Evolutionary conservation across 2,329 filamentous ascomycete species (phyloP).

Genomic region (Colletotrichum navitas): DNA sequence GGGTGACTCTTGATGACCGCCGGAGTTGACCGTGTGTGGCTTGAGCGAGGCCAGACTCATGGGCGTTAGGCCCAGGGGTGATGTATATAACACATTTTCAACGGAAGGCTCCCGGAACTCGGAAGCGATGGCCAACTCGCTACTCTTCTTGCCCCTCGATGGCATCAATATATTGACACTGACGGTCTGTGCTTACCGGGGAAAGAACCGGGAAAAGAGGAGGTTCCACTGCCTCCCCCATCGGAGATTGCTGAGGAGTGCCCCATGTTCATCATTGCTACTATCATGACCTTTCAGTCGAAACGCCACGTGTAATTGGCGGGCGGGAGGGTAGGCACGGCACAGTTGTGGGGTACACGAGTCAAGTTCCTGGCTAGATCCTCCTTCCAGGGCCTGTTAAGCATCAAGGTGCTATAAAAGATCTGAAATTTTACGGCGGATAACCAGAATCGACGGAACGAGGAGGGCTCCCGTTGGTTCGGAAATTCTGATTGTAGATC

Average conservation of each 20-base stretch:
- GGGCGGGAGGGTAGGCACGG: not conserved
- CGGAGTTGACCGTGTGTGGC: slow-evolving; percentile 8
- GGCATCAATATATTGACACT: not conserved
- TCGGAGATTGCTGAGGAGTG: slow-evolving; percentile 33
- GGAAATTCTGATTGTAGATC: too few relatives aligned
- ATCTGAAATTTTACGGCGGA: not conserved
- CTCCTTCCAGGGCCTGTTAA: slow-evolving; percentile 21
- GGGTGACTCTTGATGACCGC: slow-evolving; percentile 6
- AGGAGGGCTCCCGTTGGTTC: not conserved
- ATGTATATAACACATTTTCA: not conserved
- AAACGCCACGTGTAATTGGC: slow-evolving; percentile 21
- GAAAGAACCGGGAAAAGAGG: slow-evolving; percentile 2
- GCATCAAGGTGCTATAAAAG: slow-evolving; percentile 12
- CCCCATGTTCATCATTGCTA: slow-evolving; percentile 23
- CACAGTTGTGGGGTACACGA: slow-evolving; percentile 21
- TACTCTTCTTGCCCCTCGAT: not conserved
- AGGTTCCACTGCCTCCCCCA: slow-evolving; percentile 25
- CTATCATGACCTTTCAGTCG: slow-evolving; percentile 17
- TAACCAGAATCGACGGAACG: not conserved
- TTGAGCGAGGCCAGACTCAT: not conserved
- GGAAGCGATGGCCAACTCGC: not conserved
- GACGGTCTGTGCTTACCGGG: slow-evolving; percentile 8
- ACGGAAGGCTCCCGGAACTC: slow-evolving; percentile 16
- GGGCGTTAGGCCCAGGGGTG: not conserved
- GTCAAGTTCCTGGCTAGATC: slow-evolving; percentile 20